Evolutionary conservation across 768 basidiomycete genomes (phyloP).

Genomic region (Rickenella mellea): DNA sequence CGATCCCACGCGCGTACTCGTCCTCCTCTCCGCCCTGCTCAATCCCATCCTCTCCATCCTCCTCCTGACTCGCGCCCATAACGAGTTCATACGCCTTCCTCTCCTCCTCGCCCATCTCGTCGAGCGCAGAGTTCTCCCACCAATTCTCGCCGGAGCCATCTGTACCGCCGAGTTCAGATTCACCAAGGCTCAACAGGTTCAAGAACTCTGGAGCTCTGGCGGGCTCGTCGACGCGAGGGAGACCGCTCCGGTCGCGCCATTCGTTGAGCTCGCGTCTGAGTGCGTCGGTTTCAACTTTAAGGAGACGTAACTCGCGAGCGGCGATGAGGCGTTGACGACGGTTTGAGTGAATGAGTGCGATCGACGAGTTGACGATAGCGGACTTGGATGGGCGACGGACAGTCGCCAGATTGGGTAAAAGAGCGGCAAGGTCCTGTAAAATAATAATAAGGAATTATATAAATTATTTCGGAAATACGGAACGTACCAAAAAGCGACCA

Average conservation of each 20-base stretch:
- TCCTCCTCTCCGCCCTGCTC: constrained; percentile 26
- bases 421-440: constrained; percentile 76
- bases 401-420: constrained; percentile 84
- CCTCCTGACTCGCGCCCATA: constrained; percentile 47
- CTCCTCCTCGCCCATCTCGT: constrained; percentile 41
- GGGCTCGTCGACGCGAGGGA: constrained; percentile 67
- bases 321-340: constrained; percentile 76
- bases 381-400: constrained; percentile 94
- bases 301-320: constrained; percentile 66
- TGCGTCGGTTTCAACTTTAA: constrained; percentile 77
- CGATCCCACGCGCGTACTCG: constrained; percentile 21
- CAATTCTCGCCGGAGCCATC: constrained; percentile 5
- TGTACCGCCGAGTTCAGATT: constrained; percentile 52
- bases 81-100: constrained; percentile 14
- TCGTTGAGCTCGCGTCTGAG: constrained; percentile 89
- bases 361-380: constrained; percentile 92
- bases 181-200: constrained; percentile 53
- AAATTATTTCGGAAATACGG: constrained; percentile 9
- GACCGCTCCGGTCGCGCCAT: constrained; percentile 72
- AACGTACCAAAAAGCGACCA: constrained; percentile 74
- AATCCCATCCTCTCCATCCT: constrained; percentile 31
- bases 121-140: constrained; percentile 10
- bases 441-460: constrained; percentile 4
- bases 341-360: constrained; percentile 78
- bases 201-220: constrained; percentile 61